Conservation (phyloP, 345 rosid genomes). For the Odontarrhena argentea region DNA sequence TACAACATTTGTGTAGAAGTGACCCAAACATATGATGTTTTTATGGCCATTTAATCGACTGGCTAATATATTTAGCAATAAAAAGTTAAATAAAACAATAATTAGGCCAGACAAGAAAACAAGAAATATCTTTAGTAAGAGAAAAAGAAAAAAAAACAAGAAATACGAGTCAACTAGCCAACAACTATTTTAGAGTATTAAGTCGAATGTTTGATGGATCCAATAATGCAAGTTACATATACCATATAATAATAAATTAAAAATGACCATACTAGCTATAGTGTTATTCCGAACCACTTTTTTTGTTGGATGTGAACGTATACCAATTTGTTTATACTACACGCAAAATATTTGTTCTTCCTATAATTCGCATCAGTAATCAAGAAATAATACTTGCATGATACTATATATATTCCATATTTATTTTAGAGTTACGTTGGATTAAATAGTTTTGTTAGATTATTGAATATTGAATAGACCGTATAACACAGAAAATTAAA, state of each 20-base stretch:
- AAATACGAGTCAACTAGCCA: slow-evolving; percentile 33
- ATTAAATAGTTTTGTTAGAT: no score
- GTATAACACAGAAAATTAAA: no score
- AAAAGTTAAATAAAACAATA: not conserved
- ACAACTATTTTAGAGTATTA: slow-evolving; percentile 31
- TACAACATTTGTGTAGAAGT: not conserved
- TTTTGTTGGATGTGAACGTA: slow-evolving; percentile 20
- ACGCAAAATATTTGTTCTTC: not conserved
- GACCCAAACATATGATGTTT: slow-evolving; percentile 2
- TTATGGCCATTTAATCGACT: not conserved
- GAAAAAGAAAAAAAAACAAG: not conserved
- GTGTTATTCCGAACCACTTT: slow-evolving; percentile 20
- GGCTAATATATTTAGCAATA: not conserved
- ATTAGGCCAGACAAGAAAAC: not conserved
- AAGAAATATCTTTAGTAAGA: no score
- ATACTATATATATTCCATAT: no score
- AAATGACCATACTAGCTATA: slow-evolving; percentile 3
- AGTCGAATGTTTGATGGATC: slow-evolving; percentile 38
- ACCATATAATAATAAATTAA: slow-evolving; percentile 23
- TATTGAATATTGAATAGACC: no score
- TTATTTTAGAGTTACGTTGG: no score
- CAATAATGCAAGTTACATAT: slow-evolving; percentile 20
- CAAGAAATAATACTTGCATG: not conserved
- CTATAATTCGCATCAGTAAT: not conserved
- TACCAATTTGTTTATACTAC: not conserved